Base-by-base conservation (phyloP, 345 rosid species). In the Salix exigua region DNA sequence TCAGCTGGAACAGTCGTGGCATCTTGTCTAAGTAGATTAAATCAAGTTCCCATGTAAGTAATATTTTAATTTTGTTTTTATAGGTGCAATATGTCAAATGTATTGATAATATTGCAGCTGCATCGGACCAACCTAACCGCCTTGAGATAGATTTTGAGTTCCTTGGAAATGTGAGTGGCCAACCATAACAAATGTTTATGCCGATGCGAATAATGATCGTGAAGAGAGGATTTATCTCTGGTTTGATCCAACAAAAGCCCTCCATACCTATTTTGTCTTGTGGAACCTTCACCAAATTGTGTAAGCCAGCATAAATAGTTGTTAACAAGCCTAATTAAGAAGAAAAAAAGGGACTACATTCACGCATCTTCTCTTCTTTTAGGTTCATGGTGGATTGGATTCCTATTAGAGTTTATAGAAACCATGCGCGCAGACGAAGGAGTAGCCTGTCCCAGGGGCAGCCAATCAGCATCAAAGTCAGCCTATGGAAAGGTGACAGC, bases 1-100 rank as follows among this genome's bases (percentile, higher is more conserved):
- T 94, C 97, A 66, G 97, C 97, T 51, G 97, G 98, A 77, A 91
- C 92, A 9, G 97, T 94, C 25, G 60, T 91, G 46, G 97, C 92
- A 70, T 92, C 79, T 83, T 94, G 30, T 28, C 2, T 28, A 28
- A 28, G 30, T 28, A 28, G 1, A 28, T 28, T 28, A 28, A 28
- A 28, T 28, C 30, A 28, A 28, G 30, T 28, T 28, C 30, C 30
- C 30, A 18, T 26, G 4, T 58, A 11, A 28, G 13, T 44, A 25
- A 4, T 6, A n/a, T 5, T 60, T 9, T 19, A 16, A 7, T 30
- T 30, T 37, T 46, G 26, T 8, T 28, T 51, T 4, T 19, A 7
- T 33, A 17, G 70, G 25, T 4, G n/a, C 51, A 19, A 50, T 58
- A 46, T 67, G 28, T 62, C 65, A 28, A 66, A 11, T 18, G 5